Conservation (phyloP, 2,329 filamentous ascomycete species). For the Penicillium concentricum region DNA sequence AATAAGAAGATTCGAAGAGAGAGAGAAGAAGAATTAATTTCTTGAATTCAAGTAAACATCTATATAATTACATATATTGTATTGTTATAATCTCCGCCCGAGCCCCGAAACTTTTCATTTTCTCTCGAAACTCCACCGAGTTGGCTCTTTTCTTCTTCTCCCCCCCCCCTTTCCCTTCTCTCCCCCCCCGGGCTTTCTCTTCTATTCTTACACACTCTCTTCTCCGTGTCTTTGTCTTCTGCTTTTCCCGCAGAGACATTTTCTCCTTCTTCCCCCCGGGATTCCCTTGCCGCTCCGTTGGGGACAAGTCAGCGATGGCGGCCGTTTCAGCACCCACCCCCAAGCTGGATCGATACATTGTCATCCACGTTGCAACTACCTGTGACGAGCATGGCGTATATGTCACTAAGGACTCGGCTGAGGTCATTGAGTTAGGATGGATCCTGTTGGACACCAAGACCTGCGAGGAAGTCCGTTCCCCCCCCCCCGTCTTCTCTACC, state of each 20-base stretch:
- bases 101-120: conserved; percentile 23
- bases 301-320: conserved; percentile 41
- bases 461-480: conserved; percentile 76
- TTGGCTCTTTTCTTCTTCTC: conserved; percentile 19
- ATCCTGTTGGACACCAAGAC: conserved; percentile 89
- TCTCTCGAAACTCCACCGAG: conserved; percentile 25
- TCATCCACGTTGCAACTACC: conserved; percentile 97
- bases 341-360: conserved; percentile 91
- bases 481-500: conserved; percentile 11
- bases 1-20: neutral
- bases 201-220: conserved; percentile 30
- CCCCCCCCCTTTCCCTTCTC: conserved; percentile 18
- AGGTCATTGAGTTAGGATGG: conserved; percentile 99
- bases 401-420: conserved; percentile 97
- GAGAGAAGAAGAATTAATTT: neutral
- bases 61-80: neutral
- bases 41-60: neutral
- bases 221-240: conserved; percentile 29
- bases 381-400: conserved; percentile 99
- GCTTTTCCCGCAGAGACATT: conserved; percentile 30
- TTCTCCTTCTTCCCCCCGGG: conserved; percentile 14
- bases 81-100: conserved; percentile 18
- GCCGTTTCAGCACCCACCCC: conserved; percentile 55
- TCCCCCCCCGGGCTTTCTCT: conserved; percentile 19
- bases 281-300: conserved; percentile 31